Conservation (phyloP, 768 basidiomycete genomes). For the Boletellus emodensis region DNA sequence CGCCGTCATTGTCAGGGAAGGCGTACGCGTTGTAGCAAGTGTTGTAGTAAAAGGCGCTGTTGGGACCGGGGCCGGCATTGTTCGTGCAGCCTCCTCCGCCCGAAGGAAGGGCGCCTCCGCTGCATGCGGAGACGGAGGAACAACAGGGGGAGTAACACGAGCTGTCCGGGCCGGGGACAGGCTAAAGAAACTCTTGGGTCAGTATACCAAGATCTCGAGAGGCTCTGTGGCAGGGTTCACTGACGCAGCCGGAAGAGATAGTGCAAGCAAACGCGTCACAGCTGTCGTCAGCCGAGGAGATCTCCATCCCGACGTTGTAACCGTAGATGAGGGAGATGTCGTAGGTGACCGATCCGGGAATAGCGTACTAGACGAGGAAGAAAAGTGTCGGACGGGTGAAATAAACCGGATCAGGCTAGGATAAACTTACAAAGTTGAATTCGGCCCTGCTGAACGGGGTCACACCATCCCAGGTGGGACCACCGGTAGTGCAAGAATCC, state of each 20-base stretch:
- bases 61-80: constrained; percentile 28
- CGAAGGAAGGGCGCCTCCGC: constrained; percentile 25
- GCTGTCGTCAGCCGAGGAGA: constrained; percentile 22
- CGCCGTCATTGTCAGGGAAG: constrained; percentile 32
- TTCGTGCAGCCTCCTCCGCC: constrained; percentile 26
- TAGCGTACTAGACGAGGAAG: constrained; percentile 13
- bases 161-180: constrained; percentile 24
- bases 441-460: constrained; percentile 33
- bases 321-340: constrained; percentile 34
- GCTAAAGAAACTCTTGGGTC: constrained; percentile 13
- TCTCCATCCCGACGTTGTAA: constrained; percentile 34
- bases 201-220: background rate
- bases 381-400: background rate
- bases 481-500: constrained; percentile 28
- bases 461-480: constrained; percentile 27
- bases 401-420: background rate
- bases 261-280: constrained; percentile 32
- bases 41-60: constrained; percentile 28
- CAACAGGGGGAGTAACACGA: constrained; percentile 31
- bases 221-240: background rate
- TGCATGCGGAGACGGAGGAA: constrained; percentile 26
- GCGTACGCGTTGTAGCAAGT: constrained; percentile 31
- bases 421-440: constrained; percentile 28
- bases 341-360: constrained; percentile 28
- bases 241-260: constrained; percentile 29